A percentile compares a stretch with the other conserved stretches of the same genome.
phyloP scores from a whole-genome alignment of 2,329 filamentous ascomycete species.

The Cladosporium sphaerospermum region DNA sequence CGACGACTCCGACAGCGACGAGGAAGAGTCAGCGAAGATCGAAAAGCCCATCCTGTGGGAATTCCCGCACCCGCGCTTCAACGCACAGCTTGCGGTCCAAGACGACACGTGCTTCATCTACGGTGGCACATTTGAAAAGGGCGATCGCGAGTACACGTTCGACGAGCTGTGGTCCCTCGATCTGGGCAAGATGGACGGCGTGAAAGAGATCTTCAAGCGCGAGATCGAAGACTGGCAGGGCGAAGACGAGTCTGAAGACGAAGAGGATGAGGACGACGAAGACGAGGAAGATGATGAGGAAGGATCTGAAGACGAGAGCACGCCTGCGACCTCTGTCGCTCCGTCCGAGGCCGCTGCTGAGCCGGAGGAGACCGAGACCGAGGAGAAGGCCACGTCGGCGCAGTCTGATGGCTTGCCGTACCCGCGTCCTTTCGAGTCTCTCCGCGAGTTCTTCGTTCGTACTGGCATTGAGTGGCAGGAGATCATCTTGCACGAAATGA shows the following conservation, averaged over 20 bases:
- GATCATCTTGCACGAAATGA: slow-evolving; percentile 67
- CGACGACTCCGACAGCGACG: slow-evolving; percentile 39
- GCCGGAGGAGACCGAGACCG: slow-evolving; percentile 16
- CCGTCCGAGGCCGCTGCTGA: slow-evolving; percentile 13
- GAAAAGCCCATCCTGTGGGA: slow-evolving; percentile 63
- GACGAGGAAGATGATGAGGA: slow-evolving; percentile 45
- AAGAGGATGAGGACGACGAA: slow-evolving; percentile 46
- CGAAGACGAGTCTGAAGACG: slow-evolving; percentile 45
- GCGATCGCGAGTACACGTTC: slow-evolving; percentile 90
- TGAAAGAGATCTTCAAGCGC: slow-evolving; percentile 81
- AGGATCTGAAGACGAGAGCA: slow-evolving; percentile 36
- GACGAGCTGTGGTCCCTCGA: slow-evolving; percentile 92
- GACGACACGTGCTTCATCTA: slow-evolving; percentile 91
- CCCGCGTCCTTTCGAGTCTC: slow-evolving; percentile 74
- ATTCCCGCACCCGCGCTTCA: slow-evolving; percentile 85
- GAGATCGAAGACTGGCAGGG: slow-evolving; percentile 80
- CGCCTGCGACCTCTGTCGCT: slow-evolving; percentile 20
- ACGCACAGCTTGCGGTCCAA: slow-evolving; percentile 82
- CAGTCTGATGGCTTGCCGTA: slow-evolving; percentile 73
- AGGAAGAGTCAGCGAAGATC: slow-evolving; percentile 47
- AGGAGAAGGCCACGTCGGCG: slow-evolving; percentile 34
- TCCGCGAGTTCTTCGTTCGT: slow-evolving; percentile 85
- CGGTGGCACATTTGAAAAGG: slow-evolving; percentile 91
- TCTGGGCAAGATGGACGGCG: slow-evolving; percentile 89
- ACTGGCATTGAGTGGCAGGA: slow-evolving; percentile 90